These are phyloP conservation scores for Manihot esculenta DNA, from an alignment of 441 rosid genomes.

Conservation along the genomic window DNA sequence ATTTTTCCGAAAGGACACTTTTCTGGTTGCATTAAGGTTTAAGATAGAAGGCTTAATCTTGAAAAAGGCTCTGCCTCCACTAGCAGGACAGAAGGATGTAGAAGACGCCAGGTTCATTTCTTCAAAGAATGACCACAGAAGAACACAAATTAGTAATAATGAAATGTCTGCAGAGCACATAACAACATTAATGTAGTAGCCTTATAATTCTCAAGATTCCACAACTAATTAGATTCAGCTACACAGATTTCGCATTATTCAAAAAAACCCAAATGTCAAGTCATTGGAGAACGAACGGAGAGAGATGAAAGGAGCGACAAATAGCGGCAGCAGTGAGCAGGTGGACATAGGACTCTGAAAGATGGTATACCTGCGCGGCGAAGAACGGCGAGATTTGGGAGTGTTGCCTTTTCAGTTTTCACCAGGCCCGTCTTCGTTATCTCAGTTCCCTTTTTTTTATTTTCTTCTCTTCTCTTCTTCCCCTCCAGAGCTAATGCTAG, in stretches of 20 bases:
- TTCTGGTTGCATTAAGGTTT: constrained; percentile 24
- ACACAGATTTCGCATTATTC: background rate
- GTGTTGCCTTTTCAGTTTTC: too few relatives aligned
- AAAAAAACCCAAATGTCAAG: background rate
- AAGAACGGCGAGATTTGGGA: too few relatives aligned
- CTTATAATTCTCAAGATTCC: background rate
- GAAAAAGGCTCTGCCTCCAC: constrained; percentile 27
- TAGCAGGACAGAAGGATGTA: constrained; percentile 33
- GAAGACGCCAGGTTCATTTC: constrained; percentile 58
- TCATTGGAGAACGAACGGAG: background rate
- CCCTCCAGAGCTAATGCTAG: too few relatives aligned
- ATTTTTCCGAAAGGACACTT: constrained; percentile 25
- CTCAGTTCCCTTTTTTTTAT: too few relatives aligned
- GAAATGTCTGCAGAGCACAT: background rate
- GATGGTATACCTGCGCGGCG: background rate
- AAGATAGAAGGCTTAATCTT: constrained; percentile 30
- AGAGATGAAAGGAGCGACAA: too few relatives aligned
- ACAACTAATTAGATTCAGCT: background rate
- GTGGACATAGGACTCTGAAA: background rate
- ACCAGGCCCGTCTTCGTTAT: too few relatives aligned
- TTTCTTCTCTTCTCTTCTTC: too few relatives aligned
- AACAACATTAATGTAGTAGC: background rate
- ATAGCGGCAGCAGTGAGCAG: too few relatives aligned
- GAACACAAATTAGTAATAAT: background rate
- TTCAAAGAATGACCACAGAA: constrained; percentile 5